Conservation (phyloP, 2,329 filamentous ascomycete genomes). For the Colletotrichum sp. region DNA sequence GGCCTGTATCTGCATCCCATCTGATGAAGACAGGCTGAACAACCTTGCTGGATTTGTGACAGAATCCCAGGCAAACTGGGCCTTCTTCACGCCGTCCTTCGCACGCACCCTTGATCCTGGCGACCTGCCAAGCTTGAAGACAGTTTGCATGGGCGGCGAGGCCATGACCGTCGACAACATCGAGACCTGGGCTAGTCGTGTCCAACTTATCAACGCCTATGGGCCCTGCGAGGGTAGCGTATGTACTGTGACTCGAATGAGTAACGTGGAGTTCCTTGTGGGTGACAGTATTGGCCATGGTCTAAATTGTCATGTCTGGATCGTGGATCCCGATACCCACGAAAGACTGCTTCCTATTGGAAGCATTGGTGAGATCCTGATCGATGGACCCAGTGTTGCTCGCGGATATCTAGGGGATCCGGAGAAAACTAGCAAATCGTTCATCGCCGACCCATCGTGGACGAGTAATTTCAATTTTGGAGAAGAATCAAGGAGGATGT, state of each 20-base stretch:
- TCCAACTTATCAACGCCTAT: constrained; percentile 9
- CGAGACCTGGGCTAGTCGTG: not conserved
- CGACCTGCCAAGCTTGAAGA: not conserved
- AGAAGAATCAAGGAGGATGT: not conserved
- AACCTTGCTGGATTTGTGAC: constrained; percentile 20
- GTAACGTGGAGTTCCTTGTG: not conserved
- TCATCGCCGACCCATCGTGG: constrained; percentile 5
- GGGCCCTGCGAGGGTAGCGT: constrained; percentile 14
- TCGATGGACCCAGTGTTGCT: constrained; percentile 30
- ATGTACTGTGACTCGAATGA: constrained; percentile 11
- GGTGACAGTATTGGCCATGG: constrained; percentile 5
- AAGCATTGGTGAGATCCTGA: constrained; percentile 28
- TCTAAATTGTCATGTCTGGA: constrained; percentile 23
- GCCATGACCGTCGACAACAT: constrained; percentile 3
- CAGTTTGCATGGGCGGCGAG: constrained; percentile 8
- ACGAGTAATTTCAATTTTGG: not conserved
- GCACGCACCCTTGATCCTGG: not conserved
- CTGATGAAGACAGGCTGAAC: constrained; percentile 39
- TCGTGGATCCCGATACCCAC: constrained; percentile 27
- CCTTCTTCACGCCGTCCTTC: constrained; percentile 12
- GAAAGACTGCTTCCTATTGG: constrained; percentile 28
- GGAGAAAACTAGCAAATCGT: not conserved
- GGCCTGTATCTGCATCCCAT: constrained; percentile 41
- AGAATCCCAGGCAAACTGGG: constrained; percentile 1
- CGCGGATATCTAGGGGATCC: constrained; percentile 20